These are phyloP conservation scores for Rhododendron ovatum DNA, from an alignment of 148 eudicot genomes.

Conservation along the genomic window DNA sequence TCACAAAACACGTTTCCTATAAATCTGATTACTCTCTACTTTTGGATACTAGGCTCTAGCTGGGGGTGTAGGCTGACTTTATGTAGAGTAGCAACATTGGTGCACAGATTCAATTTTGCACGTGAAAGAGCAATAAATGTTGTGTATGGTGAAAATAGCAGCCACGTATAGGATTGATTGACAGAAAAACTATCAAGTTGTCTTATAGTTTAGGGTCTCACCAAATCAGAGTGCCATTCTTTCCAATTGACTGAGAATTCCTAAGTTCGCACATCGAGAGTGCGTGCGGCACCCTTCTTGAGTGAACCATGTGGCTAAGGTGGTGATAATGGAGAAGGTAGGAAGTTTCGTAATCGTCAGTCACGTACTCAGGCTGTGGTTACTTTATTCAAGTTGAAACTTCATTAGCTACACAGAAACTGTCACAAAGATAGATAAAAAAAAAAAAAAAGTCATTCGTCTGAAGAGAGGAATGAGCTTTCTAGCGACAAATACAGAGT, in stretches of 20 bases:
- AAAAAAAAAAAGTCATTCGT: constrained; percentile 17
- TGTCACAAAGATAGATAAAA: constrained; percentile 25
- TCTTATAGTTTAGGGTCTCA: background rate
- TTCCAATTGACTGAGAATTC: background rate
- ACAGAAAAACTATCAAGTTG: background rate
- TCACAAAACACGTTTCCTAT: background rate
- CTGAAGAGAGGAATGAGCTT: constrained; percentile 30
- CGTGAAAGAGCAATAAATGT: background rate
- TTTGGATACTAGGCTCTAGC: background rate
- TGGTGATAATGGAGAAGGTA: background rate
- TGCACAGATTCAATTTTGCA: background rate
- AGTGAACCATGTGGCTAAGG: background rate
- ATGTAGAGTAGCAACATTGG: background rate
- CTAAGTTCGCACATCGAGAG: background rate
- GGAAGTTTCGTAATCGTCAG: background rate
- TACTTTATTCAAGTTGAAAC: background rate
- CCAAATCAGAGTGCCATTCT: background rate
- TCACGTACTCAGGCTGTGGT: background rate
- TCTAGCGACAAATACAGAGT: constrained; percentile 17
- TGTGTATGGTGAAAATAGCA: background rate
- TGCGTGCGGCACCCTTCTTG: background rate
- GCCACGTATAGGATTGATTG: background rate
- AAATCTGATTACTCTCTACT: background rate
- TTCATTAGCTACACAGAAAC: constrained; percentile 9
- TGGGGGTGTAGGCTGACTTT: background rate